Evolutionary conservation across 163 green algal species (phyloP).

Genomic region (Scenedesmus sp.): DNA sequence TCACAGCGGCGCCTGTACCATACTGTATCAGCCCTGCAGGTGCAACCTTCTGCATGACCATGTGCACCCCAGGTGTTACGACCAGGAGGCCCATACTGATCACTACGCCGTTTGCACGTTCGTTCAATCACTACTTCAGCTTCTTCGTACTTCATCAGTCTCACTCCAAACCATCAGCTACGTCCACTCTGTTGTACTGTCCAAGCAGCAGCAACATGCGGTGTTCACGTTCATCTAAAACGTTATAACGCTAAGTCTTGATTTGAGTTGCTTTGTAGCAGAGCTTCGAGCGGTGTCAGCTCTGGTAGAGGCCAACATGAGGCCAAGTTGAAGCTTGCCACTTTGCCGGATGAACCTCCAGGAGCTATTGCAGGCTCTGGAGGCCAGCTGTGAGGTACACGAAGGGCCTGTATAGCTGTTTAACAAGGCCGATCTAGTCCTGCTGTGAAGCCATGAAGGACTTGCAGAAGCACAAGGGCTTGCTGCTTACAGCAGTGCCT

Average conservation of each 20-base stretch:
- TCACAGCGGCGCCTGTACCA: no score
- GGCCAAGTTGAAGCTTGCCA: not conserved
- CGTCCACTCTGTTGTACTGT: not conserved
- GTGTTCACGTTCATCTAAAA: no score
- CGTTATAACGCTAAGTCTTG: no score
- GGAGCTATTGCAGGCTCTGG: constrained; percentile 13
- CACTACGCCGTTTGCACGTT: no score
- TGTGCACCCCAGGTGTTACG: no score
- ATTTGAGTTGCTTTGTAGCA: no score
- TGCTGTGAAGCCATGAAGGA: not conserved
- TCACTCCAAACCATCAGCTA: not conserved
- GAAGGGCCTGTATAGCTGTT: not conserved
- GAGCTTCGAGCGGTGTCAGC: no score
- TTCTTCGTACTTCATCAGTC: not conserved
- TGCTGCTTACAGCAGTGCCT: not conserved
- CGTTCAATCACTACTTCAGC: not conserved
- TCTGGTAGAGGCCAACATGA: not conserved
- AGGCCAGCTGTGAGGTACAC: not conserved
- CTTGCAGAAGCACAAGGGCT: not conserved
- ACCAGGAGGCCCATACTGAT: no score
- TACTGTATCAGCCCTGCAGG: no score
- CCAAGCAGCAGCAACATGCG: not conserved
- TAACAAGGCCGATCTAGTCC: not conserved
- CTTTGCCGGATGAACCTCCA: not conserved
- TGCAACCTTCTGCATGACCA: no score